These are phyloP conservation scores for Eucalyptus curtisii DNA, from an alignment of 345 rosid species.

Conservation along the genomic window DNA sequence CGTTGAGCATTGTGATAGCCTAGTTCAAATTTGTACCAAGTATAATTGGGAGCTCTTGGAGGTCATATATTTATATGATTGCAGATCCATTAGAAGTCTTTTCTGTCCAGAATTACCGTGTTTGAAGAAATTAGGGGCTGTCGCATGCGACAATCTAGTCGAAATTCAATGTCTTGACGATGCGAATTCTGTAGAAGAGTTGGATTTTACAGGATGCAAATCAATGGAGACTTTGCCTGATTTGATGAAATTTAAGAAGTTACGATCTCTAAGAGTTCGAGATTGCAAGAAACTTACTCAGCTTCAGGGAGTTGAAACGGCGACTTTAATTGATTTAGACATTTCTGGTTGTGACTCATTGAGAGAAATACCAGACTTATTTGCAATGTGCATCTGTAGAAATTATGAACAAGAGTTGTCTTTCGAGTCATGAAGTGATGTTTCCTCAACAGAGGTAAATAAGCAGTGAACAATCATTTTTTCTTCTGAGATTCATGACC, in stretches of 20 bases:
- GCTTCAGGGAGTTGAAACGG: too few relatives aligned
- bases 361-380: rapidly evolving
- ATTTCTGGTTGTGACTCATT: not conserved
- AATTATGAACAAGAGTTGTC: too few relatives aligned
- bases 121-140: rapidly evolving
- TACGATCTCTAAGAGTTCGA: not conserved
- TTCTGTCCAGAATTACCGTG: rapidly evolving
- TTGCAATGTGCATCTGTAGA: rapidly evolving
- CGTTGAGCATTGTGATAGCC: too few relatives aligned
- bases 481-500: too few relatives aligned
- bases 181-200: rapidly evolving
- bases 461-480: too few relatives aligned
- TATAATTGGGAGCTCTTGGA: not conserved
- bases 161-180: rapidly evolving
- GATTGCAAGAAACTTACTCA: too few relatives aligned
- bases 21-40: rapidly evolving
- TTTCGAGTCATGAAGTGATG: too few relatives aligned
- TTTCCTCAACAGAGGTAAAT: too few relatives aligned
- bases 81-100: not conserved
- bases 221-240: not conserved
- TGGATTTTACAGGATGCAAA: not conserved
- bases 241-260: rapidly evolving
- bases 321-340: too few relatives aligned
- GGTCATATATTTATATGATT: not conserved
- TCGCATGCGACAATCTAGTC: rapidly evolving